phyloP scores from a whole-genome alignment of 495 filamentous ascomycete genomes.

The Annulohypoxylon moriforme region DNA sequence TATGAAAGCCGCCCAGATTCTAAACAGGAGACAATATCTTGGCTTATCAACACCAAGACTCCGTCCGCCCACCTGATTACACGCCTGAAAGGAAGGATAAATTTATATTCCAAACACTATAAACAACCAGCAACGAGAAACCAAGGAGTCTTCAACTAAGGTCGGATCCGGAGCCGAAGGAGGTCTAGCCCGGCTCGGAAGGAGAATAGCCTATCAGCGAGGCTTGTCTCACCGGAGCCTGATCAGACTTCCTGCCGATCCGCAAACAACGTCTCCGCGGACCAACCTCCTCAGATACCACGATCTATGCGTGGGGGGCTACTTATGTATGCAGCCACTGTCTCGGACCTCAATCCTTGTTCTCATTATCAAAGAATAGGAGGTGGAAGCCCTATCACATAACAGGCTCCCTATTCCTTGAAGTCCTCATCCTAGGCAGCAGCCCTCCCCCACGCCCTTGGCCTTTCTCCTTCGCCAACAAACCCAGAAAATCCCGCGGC shows the following conservation, averaged over 20 bases:
- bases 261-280: not conserved
- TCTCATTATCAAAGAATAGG: not conserved
- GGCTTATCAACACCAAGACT: not conserved
- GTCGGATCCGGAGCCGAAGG: not conserved
- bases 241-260: slow-evolving; percentile 8
- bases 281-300: not conserved
- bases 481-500: not conserved
- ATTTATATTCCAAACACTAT: not conserved
- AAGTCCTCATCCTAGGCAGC: not conserved
- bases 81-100: not conserved
- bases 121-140: not conserved
- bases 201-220: slow-evolving; percentile 10
- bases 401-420: not conserved
- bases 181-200: not conserved
- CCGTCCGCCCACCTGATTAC: too few relatives aligned
- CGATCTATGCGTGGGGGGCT: not conserved
- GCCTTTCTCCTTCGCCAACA: not conserved
- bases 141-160: not conserved
- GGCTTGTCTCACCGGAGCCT: slow-evolving; percentile 12
- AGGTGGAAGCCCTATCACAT: not conserved
- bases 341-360: not conserved
- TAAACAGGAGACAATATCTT: not conserved
- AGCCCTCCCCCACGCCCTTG: not conserved
- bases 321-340: not conserved
- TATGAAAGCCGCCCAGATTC: not conserved